These are phyloP conservation scores for Aspergillus calidoustus DNA, from an alignment of 2,329 filamentous ascomycete genomes.

Conservation along the genomic window DNA sequence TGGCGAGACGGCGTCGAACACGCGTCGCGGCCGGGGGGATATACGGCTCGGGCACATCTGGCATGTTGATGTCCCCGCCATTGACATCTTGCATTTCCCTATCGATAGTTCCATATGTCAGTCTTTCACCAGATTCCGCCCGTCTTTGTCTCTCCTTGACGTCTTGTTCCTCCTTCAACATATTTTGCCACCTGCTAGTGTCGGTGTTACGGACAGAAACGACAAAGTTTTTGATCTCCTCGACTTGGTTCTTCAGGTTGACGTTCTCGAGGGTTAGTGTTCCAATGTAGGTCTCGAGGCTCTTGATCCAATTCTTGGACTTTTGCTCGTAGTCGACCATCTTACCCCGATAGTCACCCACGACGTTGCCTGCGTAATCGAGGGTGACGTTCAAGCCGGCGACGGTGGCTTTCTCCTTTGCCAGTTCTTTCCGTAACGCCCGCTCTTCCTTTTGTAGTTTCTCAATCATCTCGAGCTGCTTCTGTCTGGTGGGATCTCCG, in stretches of 20 bases:
- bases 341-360: not conserved
- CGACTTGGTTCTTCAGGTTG: not conserved
- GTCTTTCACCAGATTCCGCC: not conserved
- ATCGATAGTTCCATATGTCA: slow-evolving; percentile 6
- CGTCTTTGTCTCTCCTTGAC: not conserved
- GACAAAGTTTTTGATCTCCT: not conserved
- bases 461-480: not conserved
- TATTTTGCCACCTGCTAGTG: not conserved
- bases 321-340: not conserved
- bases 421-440: not conserved
- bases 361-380: not conserved
- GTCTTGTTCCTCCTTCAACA: not conserved
- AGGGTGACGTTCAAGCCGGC: not conserved
- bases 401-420: not conserved
- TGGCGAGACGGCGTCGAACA: not conserved
- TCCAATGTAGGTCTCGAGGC: not conserved
- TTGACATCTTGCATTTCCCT: not conserved
- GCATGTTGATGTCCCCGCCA: not conserved
- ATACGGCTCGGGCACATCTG: not conserved
- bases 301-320: not conserved
- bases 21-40: not conserved
- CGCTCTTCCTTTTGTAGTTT: not conserved
- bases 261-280: not conserved
- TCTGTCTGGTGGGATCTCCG: not conserved
- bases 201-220: not conserved